Evolutionary conservation across 129 eudicot genomes (phyloP).

Genomic region (Artemisia tridentata): DNA sequence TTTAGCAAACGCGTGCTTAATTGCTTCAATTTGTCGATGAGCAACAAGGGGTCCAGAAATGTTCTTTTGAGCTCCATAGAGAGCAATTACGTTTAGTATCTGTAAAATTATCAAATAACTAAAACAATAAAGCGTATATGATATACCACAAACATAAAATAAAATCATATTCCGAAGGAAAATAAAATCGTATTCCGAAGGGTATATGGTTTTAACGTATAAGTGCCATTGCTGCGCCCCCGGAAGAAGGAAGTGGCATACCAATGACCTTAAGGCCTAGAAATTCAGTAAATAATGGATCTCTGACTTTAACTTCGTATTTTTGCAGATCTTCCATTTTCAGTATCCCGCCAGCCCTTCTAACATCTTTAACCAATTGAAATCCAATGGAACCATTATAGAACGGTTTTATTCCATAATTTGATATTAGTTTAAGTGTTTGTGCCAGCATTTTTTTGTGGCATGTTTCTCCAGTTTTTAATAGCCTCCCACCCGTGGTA

Average conservation of each 20-base stretch:
- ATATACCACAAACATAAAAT: background rate
- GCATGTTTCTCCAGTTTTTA: slow-evolving; percentile 39
- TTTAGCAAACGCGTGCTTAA: slow-evolving; percentile 45
- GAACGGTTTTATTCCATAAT: slow-evolving; percentile 32
- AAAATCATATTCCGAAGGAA: too few species aligned
- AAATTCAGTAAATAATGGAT: slow-evolving; percentile 31
- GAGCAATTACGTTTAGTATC: slow-evolving; percentile 50
- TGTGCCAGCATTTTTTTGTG: slow-evolving; percentile 33
- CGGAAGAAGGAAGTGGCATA: slow-evolving; percentile 65
- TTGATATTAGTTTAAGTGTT: slow-evolving; percentile 33
- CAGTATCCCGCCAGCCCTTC: slow-evolving; percentile 44
- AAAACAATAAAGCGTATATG: too few species aligned
- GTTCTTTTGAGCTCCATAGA: slow-evolving; percentile 26
- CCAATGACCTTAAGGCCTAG: slow-evolving; percentile 42
- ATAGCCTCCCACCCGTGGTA: slow-evolving; percentile 38
- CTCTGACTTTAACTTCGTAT: slow-evolving; percentile 42
- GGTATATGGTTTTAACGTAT: slow-evolving; percentile 30
- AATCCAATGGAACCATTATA: slow-evolving; percentile 45
- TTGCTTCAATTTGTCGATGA: slow-evolving; percentile 48
- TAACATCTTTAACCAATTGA: slow-evolving; percentile 38
- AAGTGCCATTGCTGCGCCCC: slow-evolving; percentile 47
- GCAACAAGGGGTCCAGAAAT: slow-evolving; percentile 29
- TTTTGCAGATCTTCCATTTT: slow-evolving; percentile 41
- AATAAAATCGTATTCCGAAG: too few species aligned
- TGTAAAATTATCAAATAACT: slow-evolving; percentile 8